Evolutionary conservation across 768 basidiomycete genomes (phyloP).

Genomic region (Lentinus tigrinus): DNA sequence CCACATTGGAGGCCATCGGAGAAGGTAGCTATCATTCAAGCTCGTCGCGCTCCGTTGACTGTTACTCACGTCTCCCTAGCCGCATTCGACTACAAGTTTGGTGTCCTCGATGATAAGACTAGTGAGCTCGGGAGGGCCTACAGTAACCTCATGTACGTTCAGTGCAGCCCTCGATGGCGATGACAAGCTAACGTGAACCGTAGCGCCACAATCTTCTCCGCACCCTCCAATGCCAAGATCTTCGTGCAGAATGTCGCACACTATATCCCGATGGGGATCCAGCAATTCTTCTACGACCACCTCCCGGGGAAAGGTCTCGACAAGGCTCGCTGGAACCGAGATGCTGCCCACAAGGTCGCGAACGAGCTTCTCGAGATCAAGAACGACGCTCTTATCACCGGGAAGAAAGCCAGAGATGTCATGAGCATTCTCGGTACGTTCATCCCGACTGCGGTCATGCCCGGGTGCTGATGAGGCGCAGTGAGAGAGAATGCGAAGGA

Average conservation of each 20-base stretch:
- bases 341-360: constrained; percentile 35
- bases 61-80: constrained; percentile 11
- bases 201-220: constrained; percentile 51
- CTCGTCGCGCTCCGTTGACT: neutral
- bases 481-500: constrained; percentile 57
- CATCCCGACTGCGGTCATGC: constrained; percentile 5
- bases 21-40: constrained; percentile 27
- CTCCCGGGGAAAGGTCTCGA: constrained; percentile 44
- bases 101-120: constrained; percentile 45
- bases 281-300: constrained; percentile 46
- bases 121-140: constrained; percentile 57
- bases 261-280: constrained; percentile 43
- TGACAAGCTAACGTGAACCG: too few relatives aligned
- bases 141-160: constrained; percentile 38
- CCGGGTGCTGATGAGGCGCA: constrained; percentile 24
- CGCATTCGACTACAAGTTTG: constrained; percentile 52
- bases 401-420: constrained; percentile 51
- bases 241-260: constrained; percentile 44
- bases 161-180: too few relatives aligned
- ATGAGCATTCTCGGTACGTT: constrained; percentile 55
- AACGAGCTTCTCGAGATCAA: constrained; percentile 48
- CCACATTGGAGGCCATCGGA: constrained; percentile 39
- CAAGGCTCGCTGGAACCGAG: constrained; percentile 29
- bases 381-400: constrained; percentile 44
- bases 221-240: constrained; percentile 44